Base-by-base conservation (phyloP, 768 basidiomycete genomes). In the Termitomyces sp. region DNA sequence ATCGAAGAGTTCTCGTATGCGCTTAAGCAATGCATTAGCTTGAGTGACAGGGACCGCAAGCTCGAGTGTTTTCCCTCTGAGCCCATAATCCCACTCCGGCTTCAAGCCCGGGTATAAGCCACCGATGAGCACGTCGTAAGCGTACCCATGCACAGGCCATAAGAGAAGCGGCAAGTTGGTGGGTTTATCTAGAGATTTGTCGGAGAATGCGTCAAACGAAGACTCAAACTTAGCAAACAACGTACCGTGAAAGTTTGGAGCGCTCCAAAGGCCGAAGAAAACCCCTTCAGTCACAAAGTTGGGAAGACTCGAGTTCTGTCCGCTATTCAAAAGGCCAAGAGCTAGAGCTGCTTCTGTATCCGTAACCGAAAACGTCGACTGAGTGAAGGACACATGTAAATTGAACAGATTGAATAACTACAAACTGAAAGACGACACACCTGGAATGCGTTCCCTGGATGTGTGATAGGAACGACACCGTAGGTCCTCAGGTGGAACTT, bases 111-210 rank as follows among this genome's bases (percentile, higher is more conserved):
- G 73, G 54, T 73, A 75, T 8, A 73, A 61, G 4, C 72, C 73
- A 32, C 72, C 72, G 45, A 74, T 74, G 39, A 75, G 69, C n/a
- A 74, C 73, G 55, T 74, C 71, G 63, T 71, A 74, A 2, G 71
- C 71, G 50, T 68, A 72, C 3, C 74, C 71, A 55, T 68, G 57
- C 13, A 74, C 72, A 14, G 74, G 74, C 74, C 72, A 75, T 33
- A 63, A 63, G 39, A 75, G 53, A 14, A 73, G 62, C 1, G 70
- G 68, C 18, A 71, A 56, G 60, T 75, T 61, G 40, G 64, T 63
- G 1, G n/a, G 57, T 55, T 72, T 73, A 30, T 73, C 74, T 74
- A 40, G 27, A 9, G 13, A 32, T 32, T 20, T 22, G 32, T 34
- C 6, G 8, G 49, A 50, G 50, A 36, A 27, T 4, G 12, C 12